A percentile compares a stretch with the other conserved stretches of the same genome.
Evolutionary conservation across 176 grass and related monocot species (phyloP).

Genomic region (Poa annua): DNA sequence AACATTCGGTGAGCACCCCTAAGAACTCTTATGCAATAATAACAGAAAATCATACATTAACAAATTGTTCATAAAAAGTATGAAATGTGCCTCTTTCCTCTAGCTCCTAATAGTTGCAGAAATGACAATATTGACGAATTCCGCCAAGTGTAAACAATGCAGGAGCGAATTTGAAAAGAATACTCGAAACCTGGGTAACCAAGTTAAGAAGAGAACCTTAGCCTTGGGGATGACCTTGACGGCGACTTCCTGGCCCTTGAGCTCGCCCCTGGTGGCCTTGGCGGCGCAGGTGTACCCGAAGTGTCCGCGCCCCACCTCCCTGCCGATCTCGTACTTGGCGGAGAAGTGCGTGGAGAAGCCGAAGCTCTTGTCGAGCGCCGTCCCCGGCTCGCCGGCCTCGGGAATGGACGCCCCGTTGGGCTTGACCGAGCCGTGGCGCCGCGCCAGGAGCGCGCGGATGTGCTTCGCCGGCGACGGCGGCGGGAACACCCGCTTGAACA

Average conservation of each 20-base stretch:
- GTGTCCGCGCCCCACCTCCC: slow-evolving; percentile 79
- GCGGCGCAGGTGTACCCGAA: slow-evolving; percentile 83
- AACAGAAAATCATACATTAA: not conserved
- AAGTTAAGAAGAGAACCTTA: slow-evolving; percentile 53
- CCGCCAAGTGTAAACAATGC: not conserved
- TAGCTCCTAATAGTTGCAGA: slow-evolving; percentile 1
- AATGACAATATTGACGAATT: not conserved
- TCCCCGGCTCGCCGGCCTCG: slow-evolving; percentile 60
- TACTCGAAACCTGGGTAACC: slow-evolving; percentile 7
- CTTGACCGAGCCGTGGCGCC: slow-evolving; percentile 73
- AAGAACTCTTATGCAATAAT: slow-evolving; percentile 26
- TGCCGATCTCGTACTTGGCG: slow-evolving; percentile 71
- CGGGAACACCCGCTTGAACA: slow-evolving; percentile 52
- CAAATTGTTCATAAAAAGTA: slow-evolving; percentile 21
- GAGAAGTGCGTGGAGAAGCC: slow-evolving; percentile 76
- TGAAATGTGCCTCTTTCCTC: not conserved
- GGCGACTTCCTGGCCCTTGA: slow-evolving; percentile 81
- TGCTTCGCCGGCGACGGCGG: slow-evolving; percentile 86
- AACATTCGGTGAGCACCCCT: slow-evolving; percentile 27
- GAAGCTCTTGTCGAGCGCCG: slow-evolving; percentile 75
- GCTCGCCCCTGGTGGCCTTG: slow-evolving; percentile 77
- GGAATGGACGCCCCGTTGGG: slow-evolving; percentile 73
- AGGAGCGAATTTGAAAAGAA: slow-evolving; percentile 10
- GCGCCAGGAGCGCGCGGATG: slow-evolving; percentile 74
- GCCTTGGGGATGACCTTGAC: slow-evolving; percentile 87